phyloP scores from a whole-genome alignment of 1,284 basidiomycete species.

The Pseudozyma sp. region DNA sequence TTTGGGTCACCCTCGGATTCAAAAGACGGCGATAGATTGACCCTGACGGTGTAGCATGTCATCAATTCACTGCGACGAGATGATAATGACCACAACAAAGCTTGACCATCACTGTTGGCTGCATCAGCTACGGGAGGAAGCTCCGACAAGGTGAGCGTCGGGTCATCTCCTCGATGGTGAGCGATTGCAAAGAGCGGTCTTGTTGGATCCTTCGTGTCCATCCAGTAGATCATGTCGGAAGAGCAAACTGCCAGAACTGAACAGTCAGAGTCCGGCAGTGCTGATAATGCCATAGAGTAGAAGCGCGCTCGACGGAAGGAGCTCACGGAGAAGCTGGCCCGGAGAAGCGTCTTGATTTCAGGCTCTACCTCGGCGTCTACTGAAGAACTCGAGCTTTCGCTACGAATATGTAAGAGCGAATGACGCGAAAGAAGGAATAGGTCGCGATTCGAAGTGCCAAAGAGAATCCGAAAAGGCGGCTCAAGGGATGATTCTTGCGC shows the following conservation, averaged over 20 bases:
- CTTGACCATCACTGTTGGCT: neutral
- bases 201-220: slow-evolving; percentile 7
- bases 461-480: slow-evolving; percentile 8
- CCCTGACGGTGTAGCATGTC: slow-evolving; percentile 18
- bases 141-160: slow-evolving; percentile 15
- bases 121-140: neutral
- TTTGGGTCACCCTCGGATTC: no score
- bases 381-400: neutral
- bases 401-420: slow-evolving; percentile 6
- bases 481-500: neutral
- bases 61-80: slow-evolving; percentile 21
- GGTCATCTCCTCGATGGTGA: slow-evolving; percentile 47
- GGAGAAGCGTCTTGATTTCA: slow-evolving; percentile 8
- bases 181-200: slow-evolving; percentile 23
- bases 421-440: slow-evolving; percentile 20
- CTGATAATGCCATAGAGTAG: slow-evolving; percentile 19
- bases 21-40: neutral
- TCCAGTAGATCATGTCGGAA: slow-evolving; percentile 38
- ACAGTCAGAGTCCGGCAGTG: neutral
- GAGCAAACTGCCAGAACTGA: slow-evolving; percentile 37
- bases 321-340: slow-evolving; percentile 18
- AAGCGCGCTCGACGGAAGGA: slow-evolving; percentile 25
- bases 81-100: slow-evolving; percentile 11
- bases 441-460: slow-evolving; percentile 6
- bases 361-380: neutral